Percentiles rank a stretch among this genome's conserved stretches.
Evolutionary conservation across 441 rosid genomes (phyloP).

Genomic region (Arabidopsis hybrid): DNA sequence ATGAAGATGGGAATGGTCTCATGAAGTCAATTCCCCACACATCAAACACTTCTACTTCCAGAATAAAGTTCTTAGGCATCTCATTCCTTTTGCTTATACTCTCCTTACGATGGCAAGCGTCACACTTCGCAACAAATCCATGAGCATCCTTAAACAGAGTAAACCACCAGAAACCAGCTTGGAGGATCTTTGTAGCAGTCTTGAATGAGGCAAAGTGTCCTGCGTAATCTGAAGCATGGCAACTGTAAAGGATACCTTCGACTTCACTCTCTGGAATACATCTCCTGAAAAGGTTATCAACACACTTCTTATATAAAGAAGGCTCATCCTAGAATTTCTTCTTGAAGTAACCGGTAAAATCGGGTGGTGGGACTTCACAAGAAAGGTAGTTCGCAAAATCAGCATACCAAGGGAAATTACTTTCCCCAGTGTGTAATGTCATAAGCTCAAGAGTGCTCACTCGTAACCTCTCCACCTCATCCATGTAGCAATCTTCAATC

Average conservation of each 20-base stretch:
- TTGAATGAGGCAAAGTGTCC: neutral
- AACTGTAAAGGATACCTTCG: neutral
- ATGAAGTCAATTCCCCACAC: neutral
- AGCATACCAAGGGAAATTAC: neutral
- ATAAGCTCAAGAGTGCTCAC: neutral
- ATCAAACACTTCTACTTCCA: neutral
- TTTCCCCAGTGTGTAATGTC: neutral
- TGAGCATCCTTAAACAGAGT: neutral
- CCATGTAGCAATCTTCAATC: neutral
- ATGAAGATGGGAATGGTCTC: neutral
- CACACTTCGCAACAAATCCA: neutral
- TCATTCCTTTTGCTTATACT: neutral
- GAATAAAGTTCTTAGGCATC: neutral
- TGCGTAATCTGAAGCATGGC: neutral
- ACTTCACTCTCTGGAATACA: neutral
- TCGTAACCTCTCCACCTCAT: neutral
- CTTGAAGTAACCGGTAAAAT: neutral
- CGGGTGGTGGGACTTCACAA: neutral
- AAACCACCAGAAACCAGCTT: neutral
- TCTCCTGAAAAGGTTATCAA: neutral
- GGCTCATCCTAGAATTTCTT: neutral
- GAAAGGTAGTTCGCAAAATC: neutral
- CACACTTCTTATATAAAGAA: neutral
- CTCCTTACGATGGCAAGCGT: neutral
- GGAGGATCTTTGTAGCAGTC: neutral